Evolutionary conservation across 345 rosid species (phyloP), one percentile per base, ranked within the genome.

Genomic region (Limnanthes douglasii): DNA sequence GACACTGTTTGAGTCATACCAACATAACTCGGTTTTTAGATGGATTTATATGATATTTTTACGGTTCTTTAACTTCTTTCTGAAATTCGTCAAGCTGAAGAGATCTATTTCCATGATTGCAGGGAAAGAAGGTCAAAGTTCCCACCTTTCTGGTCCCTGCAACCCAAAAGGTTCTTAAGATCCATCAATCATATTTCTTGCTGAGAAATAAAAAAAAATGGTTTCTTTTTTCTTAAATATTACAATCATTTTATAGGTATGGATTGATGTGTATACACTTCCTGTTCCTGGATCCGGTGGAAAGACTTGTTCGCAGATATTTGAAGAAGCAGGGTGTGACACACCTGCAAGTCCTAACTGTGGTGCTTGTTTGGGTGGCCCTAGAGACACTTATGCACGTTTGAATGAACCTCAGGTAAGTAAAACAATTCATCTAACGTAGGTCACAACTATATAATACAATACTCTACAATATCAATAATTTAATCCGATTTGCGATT

Each of bases 301-400:
- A 21, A 90, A 80, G 62, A 90, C 98, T 3, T 80, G 92, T 57
- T 75, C 96, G 6, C 92, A 80, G 74, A 84, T 90, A 59, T 90
- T 90, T 8, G 94, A 84, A 65, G 96, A 84, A 67, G 96, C 86
- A 34, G 98, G 98, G 20, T 90, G 98, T 29, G 98, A 90, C 63
- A 70, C 94, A 3, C 98, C 96, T 37, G 59, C 96, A 16, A 90
- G 83, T 60, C 96, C 98, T 49, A 69, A 83, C 50, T 90, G 98
- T 51, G 96, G 88, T 48, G 98, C 98, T 32, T 90, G 98, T 54
- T 63, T 90, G 76, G 98, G 98, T 53, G 94, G 98, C 49, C 98
- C 98, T 20, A 42, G 53, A 50, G 98, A 90, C 57, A 90, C 96
- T 27, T 84, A 84, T 45, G 96, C 96, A 11, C 92, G 94, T 14